A percentile compares a stretch with the other conserved stretches of the same genome.
These are phyloP conservation scores for Heimioporus punctisporus DNA, from an alignment of 1,284 basidiomycete genomes.

Conservation along the genomic window DNA sequence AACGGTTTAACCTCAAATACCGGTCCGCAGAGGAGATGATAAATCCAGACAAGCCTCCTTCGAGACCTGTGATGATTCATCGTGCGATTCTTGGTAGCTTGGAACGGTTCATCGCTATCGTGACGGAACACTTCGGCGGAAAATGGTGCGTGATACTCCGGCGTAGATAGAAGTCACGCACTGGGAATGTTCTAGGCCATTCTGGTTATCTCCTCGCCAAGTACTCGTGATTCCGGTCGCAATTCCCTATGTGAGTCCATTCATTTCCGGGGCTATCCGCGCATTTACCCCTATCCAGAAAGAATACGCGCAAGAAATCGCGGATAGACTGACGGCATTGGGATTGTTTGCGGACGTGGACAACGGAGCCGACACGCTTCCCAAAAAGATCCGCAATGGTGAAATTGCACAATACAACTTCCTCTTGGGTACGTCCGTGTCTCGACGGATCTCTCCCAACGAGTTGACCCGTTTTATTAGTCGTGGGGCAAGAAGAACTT, in stretches of 20 bases:
- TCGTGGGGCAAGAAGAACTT: conserved; percentile 95
- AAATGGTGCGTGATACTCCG: conserved; percentile 73
- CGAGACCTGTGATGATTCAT: conserved; percentile 97
- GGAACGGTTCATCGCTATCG: conserved; percentile 97
- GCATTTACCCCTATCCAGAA: conserved; percentile 49
- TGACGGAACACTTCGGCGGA: conserved; percentile 97
- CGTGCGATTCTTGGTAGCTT: conserved; percentile 95
- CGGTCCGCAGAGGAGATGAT: conserved; percentile 66
- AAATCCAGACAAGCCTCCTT: conserved; percentile 58
- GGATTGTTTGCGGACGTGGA: conserved; percentile 95
- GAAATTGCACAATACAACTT: conserved; percentile 98
- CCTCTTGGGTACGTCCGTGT: conserved; percentile 78
- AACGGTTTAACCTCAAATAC: conserved; percentile 96
- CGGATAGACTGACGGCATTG: conserved; percentile 63
- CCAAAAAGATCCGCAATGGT: conserved; percentile 96
- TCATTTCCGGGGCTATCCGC: neutral
- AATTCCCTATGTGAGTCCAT: conserved; percentile 72
- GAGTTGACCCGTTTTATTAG: conserved; percentile 41
- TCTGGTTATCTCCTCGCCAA: conserved; percentile 98
- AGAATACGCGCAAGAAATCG: conserved; percentile 88
- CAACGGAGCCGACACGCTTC: conserved; percentile 90
- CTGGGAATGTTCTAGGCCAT: conserved; percentile 77
- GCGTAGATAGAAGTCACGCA: neutral
- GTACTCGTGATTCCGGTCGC: conserved; percentile 96
- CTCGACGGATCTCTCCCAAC: conserved; percentile 1